Base-by-base conservation (phyloP, 2,329 filamentous ascomycete species). In the Fusarium incarnatum region DNA sequence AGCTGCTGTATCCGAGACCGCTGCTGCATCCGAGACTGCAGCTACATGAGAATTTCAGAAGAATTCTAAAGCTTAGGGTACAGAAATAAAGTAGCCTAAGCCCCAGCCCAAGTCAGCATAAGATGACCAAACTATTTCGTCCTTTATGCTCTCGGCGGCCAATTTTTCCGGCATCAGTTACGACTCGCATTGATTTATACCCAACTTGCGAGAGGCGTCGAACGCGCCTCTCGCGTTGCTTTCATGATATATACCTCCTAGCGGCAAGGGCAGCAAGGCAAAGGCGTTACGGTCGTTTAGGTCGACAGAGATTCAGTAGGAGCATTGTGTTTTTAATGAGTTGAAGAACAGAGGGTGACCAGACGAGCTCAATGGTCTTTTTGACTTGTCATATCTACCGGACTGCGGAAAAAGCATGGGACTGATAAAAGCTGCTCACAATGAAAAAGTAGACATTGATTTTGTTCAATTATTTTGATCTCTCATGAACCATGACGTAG, bases 181-280 rank as follows among this genome's bases (percentile, higher is more conserved):
- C 63, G 69, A 71, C 60, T 73, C 56, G 60, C 64, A 70, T 72
- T 71, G 71, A 69, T 75, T 72, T 77, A 77, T 77, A 77, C 76
- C 76, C 61, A 65, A 54, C 53, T 56, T 71, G 66, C 66, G 66
- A 75, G 59, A 71, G 67, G 70, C 72, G 66, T 73, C 55, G 46
- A 46, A 54, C 65, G 64, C 63, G 64, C 63, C 23, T 37, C 59
- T 68, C 57, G 58, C 56, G 64, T 74, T 75, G 60, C 49, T 75
- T 75, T 75, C 63, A 70, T 71, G 60, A 72, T 66, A 67, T 66
- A 67, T 64, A 74, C 66, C 53, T 75, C 56, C 56, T 56, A 67
- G 71, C 53, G 67, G 64, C 61, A 56, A 66, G 59, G 64, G 60
- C 56, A 72, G 68, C 54, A 52, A 62, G 73, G 66, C 48, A 34